Evolutionary conservation across 805 yeast species (phyloP), one percentile per base, ranked within the genome.

Genomic region (Starmerella riodocensis): DNA sequence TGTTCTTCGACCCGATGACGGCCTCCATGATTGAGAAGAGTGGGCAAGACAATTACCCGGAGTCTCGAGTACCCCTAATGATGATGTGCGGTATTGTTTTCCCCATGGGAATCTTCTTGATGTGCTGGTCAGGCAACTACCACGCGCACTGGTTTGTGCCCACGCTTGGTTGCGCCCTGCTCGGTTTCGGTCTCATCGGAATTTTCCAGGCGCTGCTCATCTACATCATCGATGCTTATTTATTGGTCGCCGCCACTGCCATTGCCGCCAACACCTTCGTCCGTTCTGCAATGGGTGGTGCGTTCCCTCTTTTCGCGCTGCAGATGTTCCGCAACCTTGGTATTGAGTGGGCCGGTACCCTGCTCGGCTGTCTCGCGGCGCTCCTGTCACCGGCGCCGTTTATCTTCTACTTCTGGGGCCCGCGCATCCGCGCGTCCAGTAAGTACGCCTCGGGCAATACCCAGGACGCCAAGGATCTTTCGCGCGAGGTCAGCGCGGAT

Each of bases 61-160:
- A 85, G 59, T 78, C 76, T 26, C 73, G 94, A 59, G 64, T 85
- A 41, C 73, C 76, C 14, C 75, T 86, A 25, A 73, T 84, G 78
- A 70, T 82, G 60, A 59, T 69, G 31, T 86, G 93, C 24, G 75
- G 77, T 19, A 47, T 81, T 39, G 55, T 69, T 7, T 82, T 85
- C 64, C 78, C 93, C 22, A 64, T 73, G 38, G 94, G 94, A 38
- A 63, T 84, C 46, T 67, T 84, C 53, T 80, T 94, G 94, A 67
- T 85, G 57, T 73, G 81, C 41, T 85, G 94, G 94, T 65, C 88
- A 8, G 94, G 94, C 55, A 70, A 73, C 47, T 85, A 76, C 59
- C 59, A 60, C 31, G 72, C 82, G 28, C 94, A 78, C 55, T 71
- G 75, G 75, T 57, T 67, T n/a, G 71, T 65, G 6, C 81, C 78